Evolutionary conservation across 257 asterid genomes (phyloP), one percentile per base, ranked within the genome.

Genomic region (Cruciata laevipes): DNA sequence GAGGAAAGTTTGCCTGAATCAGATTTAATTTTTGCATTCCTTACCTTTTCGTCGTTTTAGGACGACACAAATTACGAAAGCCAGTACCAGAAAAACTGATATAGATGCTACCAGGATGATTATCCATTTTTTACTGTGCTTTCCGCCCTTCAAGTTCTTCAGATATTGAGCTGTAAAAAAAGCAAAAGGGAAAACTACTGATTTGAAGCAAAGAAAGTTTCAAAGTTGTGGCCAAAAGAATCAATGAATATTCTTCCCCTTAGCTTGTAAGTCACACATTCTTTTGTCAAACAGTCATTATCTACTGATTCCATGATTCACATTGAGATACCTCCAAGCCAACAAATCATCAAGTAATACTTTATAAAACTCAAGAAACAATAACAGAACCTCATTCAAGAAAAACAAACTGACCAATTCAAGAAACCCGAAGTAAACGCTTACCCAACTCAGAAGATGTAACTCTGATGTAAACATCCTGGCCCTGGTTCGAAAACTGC

Each of bases 401-500:
- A 16, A 59, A 53, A 53, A 20, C 0, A 52, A 20, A 59, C 21
- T 16, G 38, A 18, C 11, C 20, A 31, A 14, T 60, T 60, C 23
- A 62, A 62, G 51, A 62, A 62, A 17, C 33, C 24, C 8, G 30
- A 38, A 68, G 18, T 57, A 65, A 16, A 47, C 6, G 1, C 67
- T 59, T 59, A 80, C 82, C 80, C 67, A 72, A 74, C n/a, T 74
- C 74, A 4, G 73, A 55, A 7, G 78, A 70, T 35, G 76, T 23
- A 55, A 75, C 74, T 66, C 78, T 67, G 9, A 75, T 25, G 57
- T 72, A 77, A n/a, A 81, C 64, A 63, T 77, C 85, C 42, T 75
- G 85, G 69, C 78, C 85, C 14, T 70, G 74, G 55, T 75, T 63
- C 61, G 76, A 61, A 37, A 78, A 78, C 47, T 64, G 73, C 76